A percentile compares a stretch with the other conserved stretches of the same genome.
Evolutionary conservation across 106 monocot genomes (phyloP).

Genomic region (Cymbidium sinense): DNA sequence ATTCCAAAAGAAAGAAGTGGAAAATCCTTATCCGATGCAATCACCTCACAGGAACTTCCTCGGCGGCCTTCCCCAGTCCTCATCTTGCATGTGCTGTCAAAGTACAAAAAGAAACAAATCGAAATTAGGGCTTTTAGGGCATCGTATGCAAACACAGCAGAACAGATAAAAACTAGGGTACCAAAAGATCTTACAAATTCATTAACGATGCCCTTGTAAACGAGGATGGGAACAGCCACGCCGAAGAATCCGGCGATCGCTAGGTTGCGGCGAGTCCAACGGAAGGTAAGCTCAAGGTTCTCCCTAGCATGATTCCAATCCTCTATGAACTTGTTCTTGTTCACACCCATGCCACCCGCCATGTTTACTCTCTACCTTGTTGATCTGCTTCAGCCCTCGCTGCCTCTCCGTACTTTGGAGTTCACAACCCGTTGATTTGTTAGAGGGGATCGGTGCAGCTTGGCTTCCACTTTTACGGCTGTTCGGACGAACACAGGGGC

Average conservation of each 20-base stretch:
- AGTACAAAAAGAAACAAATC: not conserved
- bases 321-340: slow-evolving; percentile 82
- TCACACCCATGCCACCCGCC: slow-evolving; percentile 98
- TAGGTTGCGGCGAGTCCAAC: slow-evolving; percentile 87
- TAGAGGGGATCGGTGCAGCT: too few species aligned
- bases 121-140: slow-evolving; percentile 8
- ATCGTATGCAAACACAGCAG: not conserved
- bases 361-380: slow-evolving; percentile 18
- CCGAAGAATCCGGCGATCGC: slow-evolving; percentile 87
- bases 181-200: slow-evolving; percentile 37
- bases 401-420: too few species aligned
- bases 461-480: too few species aligned
- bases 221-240: slow-evolving; percentile 71
- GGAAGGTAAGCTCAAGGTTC: slow-evolving; percentile 88
- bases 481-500: too few species aligned
- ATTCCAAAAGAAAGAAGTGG: not conserved
- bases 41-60: slow-evolving; percentile 50
- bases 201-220: slow-evolving; percentile 87
- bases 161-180: not conserved
- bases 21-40: not conserved
- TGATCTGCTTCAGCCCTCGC: not conserved
- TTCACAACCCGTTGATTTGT: too few species aligned
- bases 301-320: slow-evolving; percentile 78
- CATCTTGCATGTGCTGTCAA: slow-evolving; percentile 75
- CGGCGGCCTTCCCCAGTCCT: slow-evolving; percentile 51